Conservation (phyloP, 2,329 filamentous ascomycete genomes). For the Davidsoniella australis region DNA sequence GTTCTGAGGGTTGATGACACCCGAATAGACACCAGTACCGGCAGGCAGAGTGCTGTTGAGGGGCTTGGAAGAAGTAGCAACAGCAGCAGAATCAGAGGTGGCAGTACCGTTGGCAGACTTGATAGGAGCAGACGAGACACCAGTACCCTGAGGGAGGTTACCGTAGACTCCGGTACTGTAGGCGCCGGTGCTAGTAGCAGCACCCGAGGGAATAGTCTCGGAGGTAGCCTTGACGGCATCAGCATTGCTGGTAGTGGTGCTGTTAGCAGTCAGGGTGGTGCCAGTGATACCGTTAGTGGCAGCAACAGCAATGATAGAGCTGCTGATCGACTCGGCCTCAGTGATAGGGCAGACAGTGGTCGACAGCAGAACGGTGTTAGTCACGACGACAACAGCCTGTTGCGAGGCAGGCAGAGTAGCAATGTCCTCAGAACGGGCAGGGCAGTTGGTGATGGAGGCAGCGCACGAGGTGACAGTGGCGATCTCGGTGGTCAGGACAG, state of each 20-base stretch:
- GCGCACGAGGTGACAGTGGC: slow-evolving; percentile 42
- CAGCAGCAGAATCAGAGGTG: neutral
- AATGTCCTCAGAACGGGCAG: slow-evolving; percentile 19
- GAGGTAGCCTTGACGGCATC: slow-evolving; percentile 13
- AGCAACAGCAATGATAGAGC: slow-evolving; percentile 22
- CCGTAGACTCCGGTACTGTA: neutral
- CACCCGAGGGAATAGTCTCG: slow-evolving; percentile 13
- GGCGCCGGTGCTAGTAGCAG: neutral
- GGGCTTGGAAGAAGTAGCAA: slow-evolving; percentile 14
- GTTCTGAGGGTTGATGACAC: slow-evolving; percentile 6
- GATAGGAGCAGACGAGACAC: neutral
- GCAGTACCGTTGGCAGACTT: neutral
- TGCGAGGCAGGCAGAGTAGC: slow-evolving; percentile 18
- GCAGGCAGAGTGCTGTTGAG: neutral
- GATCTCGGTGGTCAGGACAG: slow-evolving; percentile 37
- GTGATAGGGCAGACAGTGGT: slow-evolving; percentile 29
- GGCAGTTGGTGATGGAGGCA: slow-evolving; percentile 40
- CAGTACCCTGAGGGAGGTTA: neutral
- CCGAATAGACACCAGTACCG: neutral
- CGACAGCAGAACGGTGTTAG: slow-evolving; percentile 24
- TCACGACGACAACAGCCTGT: slow-evolving; percentile 21
- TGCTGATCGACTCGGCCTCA: slow-evolving; percentile 22
- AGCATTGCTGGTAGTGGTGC: slow-evolving; percentile 13
- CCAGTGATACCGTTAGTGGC: slow-evolving; percentile 23
- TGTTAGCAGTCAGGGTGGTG: slow-evolving; percentile 20